These are phyloP conservation scores for Fusarium armeniacum DNA, from an alignment of 2,329 filamentous ascomycete species.

Conservation along the genomic window DNA sequence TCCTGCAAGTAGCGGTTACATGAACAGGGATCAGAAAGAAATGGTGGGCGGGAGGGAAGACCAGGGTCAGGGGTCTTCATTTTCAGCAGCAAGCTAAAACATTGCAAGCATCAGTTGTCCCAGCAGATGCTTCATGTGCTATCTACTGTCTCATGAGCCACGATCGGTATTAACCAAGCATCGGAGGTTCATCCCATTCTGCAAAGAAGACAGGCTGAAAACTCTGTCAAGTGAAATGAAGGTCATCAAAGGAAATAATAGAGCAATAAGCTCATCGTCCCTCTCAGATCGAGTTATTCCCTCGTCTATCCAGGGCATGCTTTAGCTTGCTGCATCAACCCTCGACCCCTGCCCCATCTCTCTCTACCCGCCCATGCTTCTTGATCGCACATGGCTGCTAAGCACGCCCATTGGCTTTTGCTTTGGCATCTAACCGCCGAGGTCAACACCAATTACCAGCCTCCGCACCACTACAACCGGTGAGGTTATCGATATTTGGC, in stretches of 20 bases:
- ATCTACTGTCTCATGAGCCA: constrained; percentile 31
- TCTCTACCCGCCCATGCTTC: constrained; percentile 32
- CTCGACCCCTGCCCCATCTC: constrained; percentile 27
- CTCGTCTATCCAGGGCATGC: constrained; percentile 24
- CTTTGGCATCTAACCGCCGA: constrained; percentile 58
- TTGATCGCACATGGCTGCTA: constrained; percentile 39
- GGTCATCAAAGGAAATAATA: constrained; percentile 24
- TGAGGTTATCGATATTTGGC: constrained; percentile 36
- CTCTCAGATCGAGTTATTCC: constrained; percentile 27
- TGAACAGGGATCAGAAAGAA: constrained; percentile 21
- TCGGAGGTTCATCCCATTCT: neutral
- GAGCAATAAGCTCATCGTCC: constrained; percentile 12
- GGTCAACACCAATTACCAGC: constrained; percentile 51
- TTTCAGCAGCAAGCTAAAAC: constrained; percentile 24
- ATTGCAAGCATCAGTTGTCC: constrained; percentile 39
- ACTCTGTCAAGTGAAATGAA: neutral
- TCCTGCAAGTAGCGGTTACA: constrained; percentile 19
- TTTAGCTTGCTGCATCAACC: constrained; percentile 29
- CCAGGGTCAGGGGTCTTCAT: constrained; percentile 34
- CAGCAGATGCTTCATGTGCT: constrained; percentile 41
- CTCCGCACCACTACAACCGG: constrained; percentile 31
- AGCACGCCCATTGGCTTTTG: constrained; percentile 54
- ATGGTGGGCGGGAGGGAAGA: constrained; percentile 29
- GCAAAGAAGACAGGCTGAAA: constrained; percentile 9
- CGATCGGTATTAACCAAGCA: neutral